These are phyloP conservation scores for Geotrichum carabidarum DNA, from an alignment of 1,139 yeast genomes.

Conservation along the genomic window DNA sequence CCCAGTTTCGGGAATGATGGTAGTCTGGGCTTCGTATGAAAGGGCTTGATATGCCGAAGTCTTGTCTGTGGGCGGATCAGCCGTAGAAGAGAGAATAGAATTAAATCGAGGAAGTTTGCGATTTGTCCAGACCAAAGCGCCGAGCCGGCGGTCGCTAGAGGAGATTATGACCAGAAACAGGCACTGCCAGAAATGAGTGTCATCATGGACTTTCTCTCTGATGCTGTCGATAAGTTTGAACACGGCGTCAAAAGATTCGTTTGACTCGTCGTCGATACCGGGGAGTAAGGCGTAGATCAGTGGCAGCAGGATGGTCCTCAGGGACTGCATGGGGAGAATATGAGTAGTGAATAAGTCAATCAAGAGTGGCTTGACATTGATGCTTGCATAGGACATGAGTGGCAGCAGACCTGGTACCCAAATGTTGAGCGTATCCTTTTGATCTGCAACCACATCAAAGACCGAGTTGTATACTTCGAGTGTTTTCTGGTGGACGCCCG, in stretches of 20 bases:
- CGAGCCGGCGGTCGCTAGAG: conserved; percentile 72
- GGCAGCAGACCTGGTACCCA: conserved; percentile 94
- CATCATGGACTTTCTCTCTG: conserved; percentile 56
- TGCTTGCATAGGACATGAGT: conserved; percentile 77
- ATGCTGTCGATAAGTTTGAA: conserved; percentile 57
- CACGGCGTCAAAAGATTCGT: conserved; percentile 68
- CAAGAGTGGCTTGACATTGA: conserved; percentile 75
- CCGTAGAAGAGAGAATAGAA: conserved; percentile 21
- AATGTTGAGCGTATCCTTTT: conserved; percentile 36
- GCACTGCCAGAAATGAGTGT: conserved; percentile 80
- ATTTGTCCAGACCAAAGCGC: conserved; percentile 74
- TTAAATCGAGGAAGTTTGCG: conserved; percentile 58
- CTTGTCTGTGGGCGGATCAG: conserved; percentile 18
- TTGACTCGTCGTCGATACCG: conserved; percentile 86
- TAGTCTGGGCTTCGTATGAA: conserved; percentile 55
- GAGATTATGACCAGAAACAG: conserved; percentile 70
- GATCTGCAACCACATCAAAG: conserved; percentile 54
- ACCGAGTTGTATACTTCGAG: conserved; percentile 68
- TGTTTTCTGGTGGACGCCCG: conserved; percentile 92
- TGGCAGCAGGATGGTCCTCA: conserved; percentile 60
- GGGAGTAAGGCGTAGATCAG: conserved; percentile 70
- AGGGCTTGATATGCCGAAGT: conserved; percentile 27
- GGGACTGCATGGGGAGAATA: conserved; percentile 50
- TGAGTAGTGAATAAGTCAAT: conserved; percentile 55
- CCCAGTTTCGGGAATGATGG: conserved; percentile 72